Evolutionary conservation across 352 stramenopile genomes (phyloP).

Genomic region (Globisporangium ultimum): DNA sequence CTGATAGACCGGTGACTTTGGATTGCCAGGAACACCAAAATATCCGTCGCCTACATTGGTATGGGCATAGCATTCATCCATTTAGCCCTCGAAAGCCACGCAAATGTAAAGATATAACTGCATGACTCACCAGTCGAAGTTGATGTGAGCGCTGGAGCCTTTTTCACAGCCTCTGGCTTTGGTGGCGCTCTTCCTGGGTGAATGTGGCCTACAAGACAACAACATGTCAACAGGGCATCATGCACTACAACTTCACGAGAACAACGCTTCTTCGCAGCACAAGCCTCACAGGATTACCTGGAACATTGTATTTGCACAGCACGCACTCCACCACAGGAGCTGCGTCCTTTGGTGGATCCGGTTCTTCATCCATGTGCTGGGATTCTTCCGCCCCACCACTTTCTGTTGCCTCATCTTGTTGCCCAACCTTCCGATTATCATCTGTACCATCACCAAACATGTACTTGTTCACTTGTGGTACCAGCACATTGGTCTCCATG

Average conservation of each 20-base stretch:
- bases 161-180: conserved; percentile 12
- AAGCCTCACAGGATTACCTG: conserved; percentile 24
- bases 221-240: background rate
- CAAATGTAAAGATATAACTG: background rate
- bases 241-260: too few species aligned
- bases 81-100: background rate
- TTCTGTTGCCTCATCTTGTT: conserved; percentile 15
- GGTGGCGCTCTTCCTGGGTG: conserved; percentile 37
- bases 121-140: conserved; percentile 10
- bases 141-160: conserved; percentile 21
- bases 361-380: background rate
- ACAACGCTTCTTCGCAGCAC: too few species aligned
- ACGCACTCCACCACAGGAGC: conserved; percentile 37
- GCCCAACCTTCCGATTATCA: conserved; percentile 13
- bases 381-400: conserved; percentile 13
- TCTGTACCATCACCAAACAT: conserved; percentile 19
- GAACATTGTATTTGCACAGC: conserved; percentile 78
- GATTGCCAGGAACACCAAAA: conserved; percentile 44
- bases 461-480: conserved; percentile 38
- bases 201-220: conserved; percentile 45
- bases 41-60: conserved; percentile 29
- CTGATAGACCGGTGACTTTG: conserved; percentile 56
- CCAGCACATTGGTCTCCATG: conserved; percentile 43
- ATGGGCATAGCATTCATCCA: background rate
- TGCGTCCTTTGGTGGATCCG: conserved; percentile 11